Evolutionary conservation across 1,284 basidiomycete genomes (phyloP).

Genomic region (Coniferiporia weirii): DNA sequence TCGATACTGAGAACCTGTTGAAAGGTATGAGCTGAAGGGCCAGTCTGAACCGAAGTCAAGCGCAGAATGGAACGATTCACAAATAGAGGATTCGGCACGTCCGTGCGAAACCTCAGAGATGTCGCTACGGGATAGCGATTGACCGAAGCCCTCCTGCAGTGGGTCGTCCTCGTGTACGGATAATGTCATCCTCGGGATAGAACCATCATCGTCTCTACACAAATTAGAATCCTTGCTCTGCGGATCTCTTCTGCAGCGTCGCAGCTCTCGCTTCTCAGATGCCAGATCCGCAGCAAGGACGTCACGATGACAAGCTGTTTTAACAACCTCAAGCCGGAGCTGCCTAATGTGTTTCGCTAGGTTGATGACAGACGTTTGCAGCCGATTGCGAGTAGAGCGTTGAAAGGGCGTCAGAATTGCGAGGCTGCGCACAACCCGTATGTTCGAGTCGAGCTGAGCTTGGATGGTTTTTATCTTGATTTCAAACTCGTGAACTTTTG

Average conservation of each 20-base stretch:
- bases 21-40: constrained; percentile 36
- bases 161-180: constrained; percentile 35
- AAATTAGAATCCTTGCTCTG: constrained; percentile 60
- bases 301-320: constrained; percentile 67
- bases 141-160: constrained; percentile 21
- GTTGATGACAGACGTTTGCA: constrained; percentile 58
- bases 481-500: constrained; percentile 64
- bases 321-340: constrained; percentile 70
- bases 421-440: constrained; percentile 78
- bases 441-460: constrained; percentile 60
- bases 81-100: constrained; percentile 42
- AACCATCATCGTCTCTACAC: background rate
- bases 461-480: constrained; percentile 51
- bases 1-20: constrained; percentile 9
- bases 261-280: constrained; percentile 67
- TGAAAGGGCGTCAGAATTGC: constrained; percentile 85
- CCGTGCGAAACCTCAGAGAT: constrained; percentile 27
- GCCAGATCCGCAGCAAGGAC: constrained; percentile 71
- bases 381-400: constrained; percentile 71
- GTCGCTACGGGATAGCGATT: constrained; percentile 22
- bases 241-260: constrained; percentile 52
- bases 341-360: constrained; percentile 63
- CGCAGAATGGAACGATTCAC: constrained; percentile 63
- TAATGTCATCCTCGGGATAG: constrained; percentile 39
- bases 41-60: constrained; percentile 50